A percentile compares a stretch with the other conserved stretches of the same genome.
phyloP scores from a whole-genome alignment of 352 stramenopile genomes.

The Pythium brachiatum region DNA sequence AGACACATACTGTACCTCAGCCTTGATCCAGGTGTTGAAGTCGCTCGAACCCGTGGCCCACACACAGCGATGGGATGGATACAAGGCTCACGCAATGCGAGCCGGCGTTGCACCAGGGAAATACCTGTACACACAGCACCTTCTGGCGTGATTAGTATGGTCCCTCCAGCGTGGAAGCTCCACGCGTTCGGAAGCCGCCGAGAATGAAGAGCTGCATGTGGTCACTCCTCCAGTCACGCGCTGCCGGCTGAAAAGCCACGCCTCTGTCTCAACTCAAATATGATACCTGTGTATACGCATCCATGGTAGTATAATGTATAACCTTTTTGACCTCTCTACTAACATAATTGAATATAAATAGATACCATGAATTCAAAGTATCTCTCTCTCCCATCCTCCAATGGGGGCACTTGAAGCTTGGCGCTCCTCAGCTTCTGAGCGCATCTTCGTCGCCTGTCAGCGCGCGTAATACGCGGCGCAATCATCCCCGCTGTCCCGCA shows the following conservation, averaged over 20 bases:
- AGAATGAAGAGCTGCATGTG: neutral
- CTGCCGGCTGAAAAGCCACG: too few species aligned
- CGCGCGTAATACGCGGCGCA: conserved; percentile 4
- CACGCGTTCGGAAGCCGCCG: too few species aligned
- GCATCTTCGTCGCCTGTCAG: neutral
- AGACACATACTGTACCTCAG: too few species aligned
- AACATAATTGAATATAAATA: neutral
- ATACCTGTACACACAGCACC: neutral
- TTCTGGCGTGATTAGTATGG: neutral
- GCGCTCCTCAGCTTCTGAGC: conserved; percentile 3
- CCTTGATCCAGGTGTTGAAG: neutral
- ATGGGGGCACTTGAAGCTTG: conserved; percentile 1
- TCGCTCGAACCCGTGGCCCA: too few species aligned
- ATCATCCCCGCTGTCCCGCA: neutral
- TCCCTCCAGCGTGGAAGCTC: too few species aligned
- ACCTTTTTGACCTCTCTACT: neutral
- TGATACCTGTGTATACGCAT: neutral
- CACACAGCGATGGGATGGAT: neutral
- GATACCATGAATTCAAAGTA: neutral
- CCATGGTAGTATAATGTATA: neutral
- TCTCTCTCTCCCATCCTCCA: neutral
- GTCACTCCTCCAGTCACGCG: too few species aligned
- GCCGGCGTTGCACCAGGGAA: neutral
- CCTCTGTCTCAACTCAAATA: neutral
- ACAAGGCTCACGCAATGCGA: neutral